These are phyloP conservation scores for Puccinia polysora DNA, from an alignment of 1,284 basidiomycete species.

Conservation along the genomic window DNA sequence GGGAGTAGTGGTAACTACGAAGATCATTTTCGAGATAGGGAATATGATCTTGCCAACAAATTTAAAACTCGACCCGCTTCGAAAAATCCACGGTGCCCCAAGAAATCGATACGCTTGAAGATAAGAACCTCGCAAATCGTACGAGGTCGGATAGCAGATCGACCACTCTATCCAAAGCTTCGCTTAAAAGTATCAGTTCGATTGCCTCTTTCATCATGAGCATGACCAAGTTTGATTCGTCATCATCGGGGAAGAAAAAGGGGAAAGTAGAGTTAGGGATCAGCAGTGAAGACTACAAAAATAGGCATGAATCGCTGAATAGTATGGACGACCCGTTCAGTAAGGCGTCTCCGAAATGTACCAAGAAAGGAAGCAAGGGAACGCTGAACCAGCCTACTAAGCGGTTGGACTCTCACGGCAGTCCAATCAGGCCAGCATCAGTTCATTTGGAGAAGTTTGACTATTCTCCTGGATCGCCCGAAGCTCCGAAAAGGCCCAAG, in stretches of 20 bases:
- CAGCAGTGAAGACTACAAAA: conserved; percentile 30
- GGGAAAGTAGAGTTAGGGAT: conserved; percentile 19
- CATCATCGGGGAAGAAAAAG: conserved; percentile 15
- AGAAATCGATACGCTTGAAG: background rate
- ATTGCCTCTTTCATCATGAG: conserved; percentile 26
- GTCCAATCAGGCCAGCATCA: background rate
- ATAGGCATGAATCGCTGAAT: conserved; percentile 18
- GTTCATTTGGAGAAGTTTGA: conserved; percentile 10
- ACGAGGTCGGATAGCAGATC: conserved; percentile 38
- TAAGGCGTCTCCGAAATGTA: conserved; percentile 5
- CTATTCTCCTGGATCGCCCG: background rate
- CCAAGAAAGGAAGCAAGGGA: background rate
- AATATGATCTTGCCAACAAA: conserved; percentile 5
- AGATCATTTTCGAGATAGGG: conserved; percentile 3
- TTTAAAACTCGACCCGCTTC: too few relatives aligned
- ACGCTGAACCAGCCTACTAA: conserved; percentile 1
- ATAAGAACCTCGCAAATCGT: background rate
- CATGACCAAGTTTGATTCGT: conserved; percentile 20
- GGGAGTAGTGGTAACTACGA: conserved; percentile 8
- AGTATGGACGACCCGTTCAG: conserved; percentile 16
- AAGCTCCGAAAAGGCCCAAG: conserved; percentile 17
- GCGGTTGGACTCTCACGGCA: background rate
- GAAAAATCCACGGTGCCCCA: conserved; percentile 10
- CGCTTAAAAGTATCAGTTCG: conserved; percentile 39
- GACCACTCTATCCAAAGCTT: conserved; percentile 33